phyloP scores from a whole-genome alignment of 257 asterid species.

The Solanum sejunctum region DNA sequence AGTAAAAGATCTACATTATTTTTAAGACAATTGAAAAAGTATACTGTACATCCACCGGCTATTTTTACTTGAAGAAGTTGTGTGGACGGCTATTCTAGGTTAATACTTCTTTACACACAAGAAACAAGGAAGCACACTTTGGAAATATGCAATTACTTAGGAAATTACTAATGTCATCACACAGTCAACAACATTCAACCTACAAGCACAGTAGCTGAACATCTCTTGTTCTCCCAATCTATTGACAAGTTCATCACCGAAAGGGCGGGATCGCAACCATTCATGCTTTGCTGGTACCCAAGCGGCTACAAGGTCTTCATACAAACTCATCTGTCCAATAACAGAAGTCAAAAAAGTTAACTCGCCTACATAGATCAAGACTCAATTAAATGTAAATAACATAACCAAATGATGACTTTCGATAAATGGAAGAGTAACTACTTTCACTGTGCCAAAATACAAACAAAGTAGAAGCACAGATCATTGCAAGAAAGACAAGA shows the following conservation, averaged over 20 bases:
- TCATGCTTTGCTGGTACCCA: conserved; percentile 95
- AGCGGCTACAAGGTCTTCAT: conserved; percentile 96
- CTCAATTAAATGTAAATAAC: neutral
- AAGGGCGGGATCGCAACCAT: conserved; percentile 72
- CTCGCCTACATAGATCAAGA: neutral
- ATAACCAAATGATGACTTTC: neutral
- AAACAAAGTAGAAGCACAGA: neutral
- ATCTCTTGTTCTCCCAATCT: conserved; percentile 64
- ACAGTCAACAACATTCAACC: conserved; percentile 26
- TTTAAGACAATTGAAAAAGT: neutral
- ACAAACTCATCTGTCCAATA: conserved; percentile 80
- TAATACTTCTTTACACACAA: neutral
- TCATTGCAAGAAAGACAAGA: neutral
- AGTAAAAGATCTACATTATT: neutral
- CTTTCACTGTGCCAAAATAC: neutral
- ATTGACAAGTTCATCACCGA: conserved; percentile 66
- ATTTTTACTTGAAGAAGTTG: neutral
- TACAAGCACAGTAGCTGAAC: conserved; percentile 95
- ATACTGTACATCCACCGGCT: neutral
- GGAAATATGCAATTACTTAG: neutral
- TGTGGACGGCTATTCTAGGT: neutral
- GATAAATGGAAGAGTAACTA: neutral
- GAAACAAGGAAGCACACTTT: neutral
- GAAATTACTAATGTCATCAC: conserved; percentile 10
- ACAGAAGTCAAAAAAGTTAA: neutral